phyloP scores from a whole-genome alignment of 2,329 filamentous ascomycete species.

The Ascochyta fabae region DNA sequence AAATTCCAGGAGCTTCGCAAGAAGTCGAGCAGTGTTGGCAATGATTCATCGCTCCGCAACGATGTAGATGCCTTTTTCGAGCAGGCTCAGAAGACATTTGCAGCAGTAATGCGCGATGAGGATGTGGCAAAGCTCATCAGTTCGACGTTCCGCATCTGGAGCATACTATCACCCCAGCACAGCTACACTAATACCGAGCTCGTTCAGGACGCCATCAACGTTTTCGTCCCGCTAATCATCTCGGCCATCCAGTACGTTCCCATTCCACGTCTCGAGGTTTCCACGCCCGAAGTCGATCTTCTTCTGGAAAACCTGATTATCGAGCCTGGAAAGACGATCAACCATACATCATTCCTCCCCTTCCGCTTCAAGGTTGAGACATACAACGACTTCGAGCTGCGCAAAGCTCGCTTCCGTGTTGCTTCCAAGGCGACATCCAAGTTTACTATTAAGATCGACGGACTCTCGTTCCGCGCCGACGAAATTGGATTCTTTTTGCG shows the following conservation, averaged over 20 bases:
- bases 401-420: slow-evolving; percentile 76
- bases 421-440: slow-evolving; percentile 72
- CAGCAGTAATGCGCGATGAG: slow-evolving; percentile 72
- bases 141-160: slow-evolving; percentile 71
- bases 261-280: slow-evolving; percentile 87
- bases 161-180: slow-evolving; percentile 71
- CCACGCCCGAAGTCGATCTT: slow-evolving; percentile 81
- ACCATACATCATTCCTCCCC: slow-evolving; percentile 86
- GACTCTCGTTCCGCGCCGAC: slow-evolving; percentile 81
- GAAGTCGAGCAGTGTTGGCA: slow-evolving; percentile 64
- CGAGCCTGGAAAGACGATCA: slow-evolving; percentile 83
- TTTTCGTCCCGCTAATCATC: slow-evolving; percentile 80
- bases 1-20: slow-evolving; percentile 66
- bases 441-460: slow-evolving; percentile 79
- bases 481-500: slow-evolving; percentile 91
- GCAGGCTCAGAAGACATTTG: slow-evolving; percentile 71
- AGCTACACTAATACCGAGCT: slow-evolving; percentile 72
- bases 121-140: slow-evolving; percentile 73
- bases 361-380: slow-evolving; percentile 82
- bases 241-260: slow-evolving; percentile 84
- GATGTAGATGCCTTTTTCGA: slow-evolving; percentile 76
- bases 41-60: slow-evolving; percentile 70
- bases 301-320: slow-evolving; percentile 89
- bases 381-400: slow-evolving; percentile 84
- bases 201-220: slow-evolving; percentile 75